These are phyloP conservation scores for Ceratobasidium sp. DNA, from an alignment of 1,284 basidiomycete genomes.

Conservation along the genomic window DNA sequence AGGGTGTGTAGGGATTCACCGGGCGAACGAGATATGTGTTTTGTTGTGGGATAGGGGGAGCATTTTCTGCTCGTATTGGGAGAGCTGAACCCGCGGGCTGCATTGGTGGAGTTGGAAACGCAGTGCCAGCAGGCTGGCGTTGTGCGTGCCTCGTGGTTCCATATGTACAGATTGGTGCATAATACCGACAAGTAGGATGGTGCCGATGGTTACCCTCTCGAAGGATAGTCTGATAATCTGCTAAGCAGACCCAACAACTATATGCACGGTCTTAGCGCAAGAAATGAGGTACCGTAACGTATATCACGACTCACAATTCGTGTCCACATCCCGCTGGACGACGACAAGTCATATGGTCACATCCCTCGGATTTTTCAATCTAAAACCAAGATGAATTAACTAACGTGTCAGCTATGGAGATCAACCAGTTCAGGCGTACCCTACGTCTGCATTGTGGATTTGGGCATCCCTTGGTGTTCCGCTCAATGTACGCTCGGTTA, in stretches of 20 bases:
- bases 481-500: background rate
- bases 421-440: background rate
- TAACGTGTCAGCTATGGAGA: background rate
- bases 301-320: conserved; percentile 26
- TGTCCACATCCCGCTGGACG: conserved; percentile 31
- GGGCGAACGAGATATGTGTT: no score
- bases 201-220: background rate
- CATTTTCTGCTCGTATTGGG: no score
- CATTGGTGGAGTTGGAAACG: no score
- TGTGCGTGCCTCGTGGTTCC: no score
- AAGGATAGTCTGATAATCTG: conserved; percentile 8
- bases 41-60: no score
- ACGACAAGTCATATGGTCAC: conserved; percentile 39
- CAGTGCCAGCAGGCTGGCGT: no score
- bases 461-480: background rate
- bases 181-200: conserved; percentile 4
- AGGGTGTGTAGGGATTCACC: no score
- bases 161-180: no score
- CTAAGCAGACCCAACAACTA: conserved; percentile 36
- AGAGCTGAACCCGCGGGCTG: no score
- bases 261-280: background rate
- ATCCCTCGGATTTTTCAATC: conserved; percentile 36
- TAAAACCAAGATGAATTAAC: background rate
- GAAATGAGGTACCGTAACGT: background rate
- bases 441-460: background rate